These are phyloP conservation scores for Sugiyamaella grinbergsii DNA, from an alignment of 1,139 yeast species.

Conservation along the genomic window DNA sequence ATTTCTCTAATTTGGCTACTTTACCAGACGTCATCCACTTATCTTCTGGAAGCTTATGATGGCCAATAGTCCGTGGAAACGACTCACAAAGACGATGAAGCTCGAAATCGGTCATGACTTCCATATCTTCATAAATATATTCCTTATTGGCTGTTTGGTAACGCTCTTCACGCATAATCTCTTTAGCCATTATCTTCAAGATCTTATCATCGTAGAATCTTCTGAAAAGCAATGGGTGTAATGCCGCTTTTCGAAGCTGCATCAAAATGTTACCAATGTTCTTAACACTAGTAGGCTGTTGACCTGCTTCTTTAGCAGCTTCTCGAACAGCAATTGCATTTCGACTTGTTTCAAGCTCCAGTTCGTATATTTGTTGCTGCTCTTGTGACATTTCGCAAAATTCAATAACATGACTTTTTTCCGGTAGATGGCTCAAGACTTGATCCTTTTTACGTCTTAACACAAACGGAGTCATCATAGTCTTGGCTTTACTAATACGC, in stretches of 20 bases:
- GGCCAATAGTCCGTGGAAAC: constrained; percentile 65
- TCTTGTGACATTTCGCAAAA: constrained; percentile 61
- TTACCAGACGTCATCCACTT: constrained; percentile 80
- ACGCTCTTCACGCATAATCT: constrained; percentile 77
- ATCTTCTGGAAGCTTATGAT: constrained; percentile 54
- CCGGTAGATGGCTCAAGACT: constrained; percentile 85
- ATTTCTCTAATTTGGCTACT: constrained; percentile 54
- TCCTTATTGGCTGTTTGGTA: constrained; percentile 73
- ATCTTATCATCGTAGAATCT: constrained; percentile 55
- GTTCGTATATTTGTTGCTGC: constrained; percentile 64
- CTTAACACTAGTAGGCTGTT: constrained; percentile 42
- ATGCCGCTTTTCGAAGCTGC: constrained; percentile 94
- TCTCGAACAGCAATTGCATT: constrained; percentile 51
- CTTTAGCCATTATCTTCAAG: constrained; percentile 67
- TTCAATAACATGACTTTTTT: constrained; percentile 63
- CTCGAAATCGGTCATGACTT: constrained; percentile 93
- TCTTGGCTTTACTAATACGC: constrained; percentile 88
- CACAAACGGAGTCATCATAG: constrained; percentile 98
- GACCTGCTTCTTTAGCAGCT: constrained; percentile 32
- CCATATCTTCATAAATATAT: constrained; percentile 89
- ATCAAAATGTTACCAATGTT: constrained; percentile 71
- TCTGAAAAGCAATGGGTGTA: constrained; percentile 94
- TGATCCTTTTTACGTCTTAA: constrained; percentile 89
- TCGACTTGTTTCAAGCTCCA: constrained; percentile 55
- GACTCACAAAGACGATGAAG: constrained; percentile 70